A percentile compares a stretch with the other conserved stretches of the same genome.
Evolutionary conservation across 305 asterid species (phyloP).

Genomic region (Fraxinus nigra): DNA sequence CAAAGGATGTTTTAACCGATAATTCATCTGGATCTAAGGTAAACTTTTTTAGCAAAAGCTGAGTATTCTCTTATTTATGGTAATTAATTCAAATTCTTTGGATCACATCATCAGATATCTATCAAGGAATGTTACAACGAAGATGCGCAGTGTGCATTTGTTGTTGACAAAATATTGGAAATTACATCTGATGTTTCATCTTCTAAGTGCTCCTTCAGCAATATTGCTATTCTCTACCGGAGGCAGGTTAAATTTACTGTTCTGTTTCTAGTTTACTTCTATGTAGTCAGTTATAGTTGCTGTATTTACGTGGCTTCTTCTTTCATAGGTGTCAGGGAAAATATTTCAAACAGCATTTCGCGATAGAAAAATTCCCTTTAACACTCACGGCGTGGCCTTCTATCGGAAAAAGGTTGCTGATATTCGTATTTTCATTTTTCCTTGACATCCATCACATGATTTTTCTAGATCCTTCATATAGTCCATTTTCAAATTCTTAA

Average conservation of each 20-base stretch:
- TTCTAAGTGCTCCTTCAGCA: slow-evolving; percentile 58
- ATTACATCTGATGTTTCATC: slow-evolving; percentile 66
- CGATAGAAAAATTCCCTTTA: slow-evolving; percentile 83
- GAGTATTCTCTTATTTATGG: slow-evolving; percentile 5
- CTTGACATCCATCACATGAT: background rate
- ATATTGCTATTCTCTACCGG: slow-evolving; percentile 84
- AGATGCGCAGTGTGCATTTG: slow-evolving; percentile 89
- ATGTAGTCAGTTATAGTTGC: slow-evolving; percentile 19
- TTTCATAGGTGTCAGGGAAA: slow-evolving; percentile 82
- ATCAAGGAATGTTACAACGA: slow-evolving; percentile 90
- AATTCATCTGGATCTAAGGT: slow-evolving; percentile 94
- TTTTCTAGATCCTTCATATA: background rate
- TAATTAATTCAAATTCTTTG: slow-evolving; percentile 21
- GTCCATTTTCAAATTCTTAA: background rate
- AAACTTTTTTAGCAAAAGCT: slow-evolving; percentile 20
- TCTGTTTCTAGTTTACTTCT: slow-evolving; percentile 11
- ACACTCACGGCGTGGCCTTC: slow-evolving; percentile 96
- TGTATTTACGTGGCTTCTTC: slow-evolving; percentile 13
- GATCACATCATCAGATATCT: slow-evolving; percentile 55
- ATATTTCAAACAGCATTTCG: slow-evolving; percentile 87
- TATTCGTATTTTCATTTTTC: background rate
- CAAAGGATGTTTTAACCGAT: slow-evolving; percentile 70
- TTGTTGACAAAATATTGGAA: slow-evolving; percentile 88
- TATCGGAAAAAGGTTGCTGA: slow-evolving; percentile 84
- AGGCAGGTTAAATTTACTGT: slow-evolving; percentile 74